Base-by-base conservation (phyloP, 257 asterid species). In the Ballota nigra region DNA sequence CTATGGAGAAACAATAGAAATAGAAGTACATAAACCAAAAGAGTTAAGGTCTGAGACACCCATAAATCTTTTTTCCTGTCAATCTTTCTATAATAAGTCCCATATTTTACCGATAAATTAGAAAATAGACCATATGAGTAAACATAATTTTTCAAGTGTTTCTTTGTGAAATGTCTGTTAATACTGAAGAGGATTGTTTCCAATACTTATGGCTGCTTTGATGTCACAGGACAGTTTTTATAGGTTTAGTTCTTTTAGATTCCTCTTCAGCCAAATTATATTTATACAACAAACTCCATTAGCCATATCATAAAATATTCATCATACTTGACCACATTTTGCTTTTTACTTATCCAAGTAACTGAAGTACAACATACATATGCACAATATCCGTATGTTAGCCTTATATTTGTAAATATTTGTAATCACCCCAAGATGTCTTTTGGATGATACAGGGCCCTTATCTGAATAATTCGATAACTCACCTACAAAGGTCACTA, bases 401-500 rank as follows among this genome's bases (percentile, higher is more conserved):
- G 3, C 34, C 62, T 56, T 56, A 19, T 56, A 23, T 56, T 20
- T 56, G 33, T 22, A 23, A 23, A 20, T 20, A 23, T 20, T 23
- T 47, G 24, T 62, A 12, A 56, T 69, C 23, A 12, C 53, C 68
- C 31, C 40, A 19, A 43, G 15, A 55, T 40, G 11, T 36, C 31
- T 67, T 45, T 58, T 63, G 64, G 58, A 1, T 69, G 11, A 43
- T 73, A 45, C 92, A 92, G 98, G 98, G 98, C 55, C 98, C 98
- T 13, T 83, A 65, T 73, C 71, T 90, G 72, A 77, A 67, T 68
- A 77, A 85, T 34, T 36, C 82, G 26, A 80, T 70, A 82, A 92
- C 92, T 51, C 97, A 92, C 70, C 77, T 92, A 6, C 98, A 90
- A 66, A 86, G 87, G 78, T 76, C 80, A 28, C 53, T 92, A 34